Evolutionary conservation across 805 yeast genomes (phyloP), one percentile per base, ranked within the genome.

Genomic region (Grigorovia jiainica): DNA sequence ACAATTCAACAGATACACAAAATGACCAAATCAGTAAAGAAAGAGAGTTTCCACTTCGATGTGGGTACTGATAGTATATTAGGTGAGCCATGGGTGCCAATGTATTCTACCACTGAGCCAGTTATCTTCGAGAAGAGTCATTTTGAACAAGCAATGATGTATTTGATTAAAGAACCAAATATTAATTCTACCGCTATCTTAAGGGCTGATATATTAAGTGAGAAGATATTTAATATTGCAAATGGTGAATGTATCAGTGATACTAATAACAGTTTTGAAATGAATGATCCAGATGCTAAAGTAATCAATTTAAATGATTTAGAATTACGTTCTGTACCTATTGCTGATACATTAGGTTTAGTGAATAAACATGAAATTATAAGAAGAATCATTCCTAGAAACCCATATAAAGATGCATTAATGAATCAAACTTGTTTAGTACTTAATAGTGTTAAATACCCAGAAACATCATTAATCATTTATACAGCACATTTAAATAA

Each of bases 101-200:
- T 60, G 50, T 58, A 57, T 42, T 43, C 47, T 6, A 51, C 58
- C 9, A 46, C 38, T 8, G 44, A 36, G 13, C 44, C 51, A 15
- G 55, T 56, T 2, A 43, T 46, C 3, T 62, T 61, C 34, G 47
- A 42, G 10, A 56, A 46, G 11, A 60, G 58, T 5, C 85, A 87
- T 61, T 87, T 79, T 54, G 79, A 76, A 43, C 64, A 65, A 3
- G 95, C 95, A 5, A 82, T 87, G 89, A 61, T 74, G 35, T 84
- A 86, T 59, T 69, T 87, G 46, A 82, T 87, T 41, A 70, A 73
- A 45, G 86, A 85, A 48, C 96, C 96, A 15, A 84, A 87, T 57
- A 83, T 87, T 63, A 90, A 89, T 63, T 89, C 97, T 9, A 83
- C 96, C 0, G 92, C 87, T 29, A 82, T 89, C 27, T 67, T 90